Evolutionary conservation across 805 yeast species (phyloP), one percentile per base, ranked within the genome.

Genomic region (Lipomyces kockii): DNA sequence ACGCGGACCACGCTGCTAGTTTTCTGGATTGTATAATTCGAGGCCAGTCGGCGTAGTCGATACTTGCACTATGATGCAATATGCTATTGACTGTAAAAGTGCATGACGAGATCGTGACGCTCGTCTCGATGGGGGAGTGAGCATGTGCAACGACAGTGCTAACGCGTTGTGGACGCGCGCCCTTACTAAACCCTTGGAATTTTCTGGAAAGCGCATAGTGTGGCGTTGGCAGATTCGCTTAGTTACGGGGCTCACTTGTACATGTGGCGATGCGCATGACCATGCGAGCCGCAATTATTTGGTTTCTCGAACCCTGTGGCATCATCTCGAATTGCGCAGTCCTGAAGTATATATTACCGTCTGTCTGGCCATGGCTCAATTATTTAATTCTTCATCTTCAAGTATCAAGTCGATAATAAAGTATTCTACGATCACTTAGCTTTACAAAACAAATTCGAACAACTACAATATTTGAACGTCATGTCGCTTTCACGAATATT

Each of bases 401-500:
- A 43, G 49, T 17, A 6, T 43, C 22, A 17, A 43, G 3, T 43
- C 9, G 49, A 37, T 37, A 37, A 12, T 37, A 37, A 37, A 37
- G 1, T 12, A 37, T 12, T 37, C 12, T 12, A 37, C 43, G 14
- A 43, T 43, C 49, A n/a, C 22, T 37, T 11, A 37, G 3, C 39
- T 11, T 37, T 2, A 43, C 49, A 17, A 6, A 17, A 17, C 20
- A 17, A 43, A 43, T 7, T 17, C 7, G 22, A n/a, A 43, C 20
- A 2, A 17, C 20, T n/a, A 43, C 9, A 3, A 52, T 22, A 52
- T 25, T 9, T 29, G 34, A 32, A 60, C 49, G 49, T 17, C 54
- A 68, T 68, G 71, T 68, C 71, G 17, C 69, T 68, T 43, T 54
- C 69, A 59, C 46, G 69, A 49, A 51, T 68, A 22, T 58, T 68